phyloP scores from a whole-genome alignment of 1,284 basidiomycete genomes.

The Cutaneotrichosporon spelunceum region DNA sequence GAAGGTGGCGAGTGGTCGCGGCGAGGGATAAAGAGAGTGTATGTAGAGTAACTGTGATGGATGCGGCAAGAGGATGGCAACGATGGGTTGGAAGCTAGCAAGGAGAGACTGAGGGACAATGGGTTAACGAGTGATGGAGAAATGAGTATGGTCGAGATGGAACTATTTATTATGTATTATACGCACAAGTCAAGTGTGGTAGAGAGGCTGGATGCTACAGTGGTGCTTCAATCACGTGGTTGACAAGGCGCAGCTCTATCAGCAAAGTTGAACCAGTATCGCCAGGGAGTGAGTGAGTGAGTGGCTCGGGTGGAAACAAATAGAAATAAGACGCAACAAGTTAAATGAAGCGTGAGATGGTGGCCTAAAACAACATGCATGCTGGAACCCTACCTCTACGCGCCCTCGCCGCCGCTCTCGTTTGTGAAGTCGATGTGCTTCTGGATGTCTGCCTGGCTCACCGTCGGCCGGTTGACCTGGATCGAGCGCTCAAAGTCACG shows the following conservation, averaged over 20 bases:
- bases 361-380: constrained; percentile 4
- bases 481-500: constrained; percentile 85
- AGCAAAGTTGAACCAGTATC: neutral
- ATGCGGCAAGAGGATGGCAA: neutral
- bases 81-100: neutral
- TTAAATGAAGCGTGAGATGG: neutral
- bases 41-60: neutral
- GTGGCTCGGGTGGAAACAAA: too few relatives aligned
- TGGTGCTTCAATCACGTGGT: neutral
- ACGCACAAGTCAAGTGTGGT: too few relatives aligned
- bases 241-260: neutral
- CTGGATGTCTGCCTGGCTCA: constrained; percentile 82
- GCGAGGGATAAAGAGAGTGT: neutral
- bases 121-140: neutral
- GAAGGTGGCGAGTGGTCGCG: neutral
- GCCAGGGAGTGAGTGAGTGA: neutral
- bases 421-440: constrained; percentile 90
- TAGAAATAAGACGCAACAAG: neutral
- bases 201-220: too few relatives aligned
- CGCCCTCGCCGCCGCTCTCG: constrained; percentile 57
- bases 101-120: neutral
- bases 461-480: constrained; percentile 79
- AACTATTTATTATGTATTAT: neutral
- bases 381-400: neutral
- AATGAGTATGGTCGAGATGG: neutral